Base-by-base conservation (phyloP, 305 asterid genomes). In the Fraxinus latifolia region DNA sequence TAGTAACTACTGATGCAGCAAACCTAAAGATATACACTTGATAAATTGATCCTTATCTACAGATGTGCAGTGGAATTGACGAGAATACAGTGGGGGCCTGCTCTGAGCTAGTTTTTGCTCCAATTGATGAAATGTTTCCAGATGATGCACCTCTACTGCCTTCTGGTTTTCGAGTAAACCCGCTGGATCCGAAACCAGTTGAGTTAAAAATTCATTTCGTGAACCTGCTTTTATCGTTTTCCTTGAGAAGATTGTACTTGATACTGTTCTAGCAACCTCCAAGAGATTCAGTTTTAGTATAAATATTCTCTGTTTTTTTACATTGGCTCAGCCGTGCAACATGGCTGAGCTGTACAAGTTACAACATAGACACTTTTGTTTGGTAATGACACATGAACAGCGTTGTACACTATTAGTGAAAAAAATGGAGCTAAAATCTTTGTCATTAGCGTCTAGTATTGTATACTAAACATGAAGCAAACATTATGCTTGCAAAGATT, bases 31-130 rank as follows among this genome's bases (percentile, higher is more conserved):
- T 83, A 31, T 31, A 77, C 70, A 75, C 53, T 83, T 78, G 29
- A 60, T 21, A 19, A 39, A 76, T 36, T 53, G 37, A 31, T 74
- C 27, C 55, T 32, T 8, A 23, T 87, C 19, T 50, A 55, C 93
- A 95, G 98, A 85, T 95, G 93, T 93, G 98, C 82, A 93, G 91
- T 6, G 98, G 98, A 77, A 87, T 92, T 80, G 98, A 94, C 74
- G 98, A 94, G 88, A 90, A 88, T 82, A 90, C 96, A 0, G 86
- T 91, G 1, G 97, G 97, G 44, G 93, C 97, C 67, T 93, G 95
- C 88, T 93, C 97, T 0, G 97, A 94, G 87, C 97, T 94, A 3
- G 89, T 94, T 79, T 94, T 93, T 86, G 97, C 98, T 71, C 97
- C 98, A 76, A 94, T 93, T 2, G 96, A 94, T 79, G 98, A 94